Evolutionary conservation across 73 alveolate genomes (phyloP), one percentile per base, ranked within the genome.

Genomic region (Paramecium sexaurelia): DNA sequence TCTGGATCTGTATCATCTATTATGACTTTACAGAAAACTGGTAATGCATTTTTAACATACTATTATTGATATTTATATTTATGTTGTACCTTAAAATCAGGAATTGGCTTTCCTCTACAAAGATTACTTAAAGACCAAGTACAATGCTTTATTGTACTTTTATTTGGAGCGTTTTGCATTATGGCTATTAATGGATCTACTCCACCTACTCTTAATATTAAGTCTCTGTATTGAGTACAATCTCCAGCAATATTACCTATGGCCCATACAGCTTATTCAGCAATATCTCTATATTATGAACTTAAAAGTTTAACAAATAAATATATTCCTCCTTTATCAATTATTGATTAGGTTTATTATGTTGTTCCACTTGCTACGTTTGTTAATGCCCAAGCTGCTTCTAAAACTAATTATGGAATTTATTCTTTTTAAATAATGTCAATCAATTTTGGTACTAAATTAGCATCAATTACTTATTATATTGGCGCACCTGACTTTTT

Each of bases 191-290:
- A 93, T 22, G 98, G 98, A 29, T 92, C 95, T 26, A 95, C 94
- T 11, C 98, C 98, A 55, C 97, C 98, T 17, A 82, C 94, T 37
- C 93, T 73, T 22, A 97, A 92, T 68, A 98, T 93, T 9, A 93
- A 41, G 89, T 97, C 99, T 85, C 99, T 93, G 66, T 88, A 94
- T 45, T 96, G 92, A 41, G 87, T 22, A 69, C 98, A 88, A 51
- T 98, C 99, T 33, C 99, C 99, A 5, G 99, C 98, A 87, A 98
- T 97, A 93, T 98, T 98, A 43, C 99, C 99, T 2, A 98, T 92
- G 6, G 99, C 97, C 99, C 99, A 98, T 67, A 98, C 95, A 1
- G 99, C 98, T 86, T 98, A 98, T 69, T 96, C 98, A n/a, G 87
- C 94, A 55, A 98, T 97, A 57, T 98, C 99, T 41, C 85, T 93